Conservation (phyloP, 2,329 filamentous ascomycete species). For the Talaromyces pinophilus region DNA sequence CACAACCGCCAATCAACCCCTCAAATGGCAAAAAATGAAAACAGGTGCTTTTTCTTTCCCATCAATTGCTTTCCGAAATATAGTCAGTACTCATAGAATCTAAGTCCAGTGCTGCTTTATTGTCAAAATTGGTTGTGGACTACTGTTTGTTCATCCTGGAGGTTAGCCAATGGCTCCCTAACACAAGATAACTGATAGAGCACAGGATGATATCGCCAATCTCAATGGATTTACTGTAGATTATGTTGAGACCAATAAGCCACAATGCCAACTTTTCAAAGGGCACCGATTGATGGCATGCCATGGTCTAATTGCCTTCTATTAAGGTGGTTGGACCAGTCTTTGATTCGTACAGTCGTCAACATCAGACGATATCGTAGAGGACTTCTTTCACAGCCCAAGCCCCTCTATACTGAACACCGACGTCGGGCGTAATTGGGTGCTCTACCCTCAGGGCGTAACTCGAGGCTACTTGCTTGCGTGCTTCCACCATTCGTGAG, state of each 20-base stretch:
- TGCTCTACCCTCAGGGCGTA: background rate
- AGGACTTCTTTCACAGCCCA: background rate
- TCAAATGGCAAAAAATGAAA: background rate
- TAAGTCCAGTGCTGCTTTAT: background rate
- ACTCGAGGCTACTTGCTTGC: background rate
- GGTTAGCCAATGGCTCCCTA: background rate
- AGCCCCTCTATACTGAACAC: background rate
- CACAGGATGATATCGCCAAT: too few relatives aligned
- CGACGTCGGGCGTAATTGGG: background rate
- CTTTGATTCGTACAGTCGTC: background rate
- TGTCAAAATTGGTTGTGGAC: background rate
- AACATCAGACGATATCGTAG: background rate
- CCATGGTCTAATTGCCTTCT: background rate
- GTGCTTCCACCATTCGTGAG: background rate
- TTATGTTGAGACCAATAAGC: too few relatives aligned
- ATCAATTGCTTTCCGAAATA: background rate
- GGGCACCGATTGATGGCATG: too few relatives aligned
- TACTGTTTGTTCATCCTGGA: background rate
- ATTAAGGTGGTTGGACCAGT: background rate
- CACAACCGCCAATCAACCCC: background rate
- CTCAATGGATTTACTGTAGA: background rate
- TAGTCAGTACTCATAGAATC: background rate
- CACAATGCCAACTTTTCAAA: background rate
- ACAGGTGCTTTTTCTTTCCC: background rate
- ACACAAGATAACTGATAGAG: background rate